These are phyloP conservation scores for Fusarium humuli DNA, from an alignment of 2,329 filamentous ascomycete genomes.

Conservation along the genomic window DNA sequence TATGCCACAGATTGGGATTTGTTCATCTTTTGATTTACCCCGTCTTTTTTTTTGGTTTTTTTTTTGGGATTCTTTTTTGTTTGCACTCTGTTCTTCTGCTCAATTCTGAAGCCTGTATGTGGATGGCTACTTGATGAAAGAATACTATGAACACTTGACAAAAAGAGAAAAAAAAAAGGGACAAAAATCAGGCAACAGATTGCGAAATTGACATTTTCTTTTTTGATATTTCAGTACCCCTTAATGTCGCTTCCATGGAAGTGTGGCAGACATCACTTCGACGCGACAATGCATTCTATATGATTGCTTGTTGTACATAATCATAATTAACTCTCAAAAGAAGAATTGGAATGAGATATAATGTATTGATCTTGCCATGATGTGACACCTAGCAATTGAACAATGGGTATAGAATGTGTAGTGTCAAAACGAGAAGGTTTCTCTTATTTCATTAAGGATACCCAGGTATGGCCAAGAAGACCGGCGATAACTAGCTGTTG, in stretches of 20 bases:
- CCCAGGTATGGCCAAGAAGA: constrained; percentile 2
- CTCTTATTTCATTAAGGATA: constrained; percentile 21
- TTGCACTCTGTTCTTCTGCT: constrained; percentile 28
- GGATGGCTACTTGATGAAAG: constrained; percentile 13
- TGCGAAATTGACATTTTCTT: constrained; percentile 25
- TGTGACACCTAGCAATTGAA: background rate
- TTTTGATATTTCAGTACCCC: constrained; percentile 23
- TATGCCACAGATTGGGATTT: constrained; percentile 45
- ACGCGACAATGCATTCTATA: constrained; percentile 16
- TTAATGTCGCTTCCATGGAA: constrained; percentile 42
- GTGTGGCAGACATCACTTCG: constrained; percentile 30
- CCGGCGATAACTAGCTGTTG: background rate
- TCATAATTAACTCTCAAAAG: constrained; percentile 43
- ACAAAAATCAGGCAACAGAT: constrained; percentile 10
- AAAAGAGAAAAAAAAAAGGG: constrained; percentile 13
- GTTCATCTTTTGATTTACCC: constrained; percentile 20
- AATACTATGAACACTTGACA: constrained; percentile 3
- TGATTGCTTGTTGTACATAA: constrained; percentile 44
- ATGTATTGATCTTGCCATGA: background rate
- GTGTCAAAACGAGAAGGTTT: background rate
- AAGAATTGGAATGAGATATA: constrained; percentile 20
- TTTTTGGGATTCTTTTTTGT: constrained; percentile 10
- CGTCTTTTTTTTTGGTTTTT: constrained; percentile 1
- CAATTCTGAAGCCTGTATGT: constrained; percentile 8
- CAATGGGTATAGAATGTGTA: background rate